Percentiles rank a stretch among this genome's conserved stretches.
Conservation (phyloP, 176 grass and related monocot genomes). For the Ensete ventricosum region DNA sequence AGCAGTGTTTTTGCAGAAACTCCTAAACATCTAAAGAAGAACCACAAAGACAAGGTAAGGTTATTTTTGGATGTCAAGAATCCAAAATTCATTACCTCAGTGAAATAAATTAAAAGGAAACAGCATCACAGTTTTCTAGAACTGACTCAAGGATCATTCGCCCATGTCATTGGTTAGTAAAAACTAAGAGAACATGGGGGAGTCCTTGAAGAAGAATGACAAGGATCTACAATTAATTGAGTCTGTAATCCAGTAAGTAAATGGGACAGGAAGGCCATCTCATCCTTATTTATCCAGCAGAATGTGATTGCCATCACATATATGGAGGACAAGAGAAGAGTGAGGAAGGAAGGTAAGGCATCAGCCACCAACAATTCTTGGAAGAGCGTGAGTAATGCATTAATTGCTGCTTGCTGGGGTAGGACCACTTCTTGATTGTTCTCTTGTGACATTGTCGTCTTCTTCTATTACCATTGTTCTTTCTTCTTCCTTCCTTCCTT, state of each 20-base stretch:
- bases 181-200: too few species aligned
- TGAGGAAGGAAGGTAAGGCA: neutral
- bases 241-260: neutral
- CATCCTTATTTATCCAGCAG: neutral
- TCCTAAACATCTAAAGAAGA: too few species aligned
- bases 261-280: neutral
- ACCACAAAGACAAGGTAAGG: too few species aligned
- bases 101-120: too few species aligned
- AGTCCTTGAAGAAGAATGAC: too few species aligned
- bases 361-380: neutral
- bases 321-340: neutral
- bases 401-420: slow-evolving; percentile 1
- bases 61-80: too few species aligned
- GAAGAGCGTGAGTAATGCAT: neutral
- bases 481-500: neutral
- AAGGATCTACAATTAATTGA: too few species aligned
- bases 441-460: neutral
- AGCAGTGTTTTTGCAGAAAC: too few species aligned
- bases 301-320: neutral
- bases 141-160: too few species aligned
- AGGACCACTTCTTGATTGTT: neutral
- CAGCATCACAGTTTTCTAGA: too few species aligned
- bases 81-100: too few species aligned
- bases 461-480: neutral
- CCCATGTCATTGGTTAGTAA: too few species aligned